These are phyloP conservation scores for Cystoderma amianthinum DNA, from an alignment of 768 basidiomycete species.

Conservation along the genomic window DNA sequence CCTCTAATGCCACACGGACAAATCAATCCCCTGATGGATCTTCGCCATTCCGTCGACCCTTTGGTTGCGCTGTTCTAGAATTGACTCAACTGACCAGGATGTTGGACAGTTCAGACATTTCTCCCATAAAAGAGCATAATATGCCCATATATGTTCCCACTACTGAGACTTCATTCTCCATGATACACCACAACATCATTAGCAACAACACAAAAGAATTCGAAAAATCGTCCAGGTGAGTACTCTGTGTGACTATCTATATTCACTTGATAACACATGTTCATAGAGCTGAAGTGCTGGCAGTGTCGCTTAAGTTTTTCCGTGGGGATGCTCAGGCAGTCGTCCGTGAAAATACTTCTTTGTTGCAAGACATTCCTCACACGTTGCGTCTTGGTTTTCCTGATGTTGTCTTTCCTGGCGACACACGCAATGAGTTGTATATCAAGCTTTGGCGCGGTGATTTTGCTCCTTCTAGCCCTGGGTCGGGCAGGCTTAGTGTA, in stretches of 20 bases:
- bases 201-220: constrained; percentile 70
- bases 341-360: constrained; percentile 75
- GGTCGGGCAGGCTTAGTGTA: constrained; percentile 49
- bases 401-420: constrained; percentile 92
- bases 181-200: constrained; percentile 94
- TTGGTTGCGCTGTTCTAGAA: constrained; percentile 94
- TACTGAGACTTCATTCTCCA: constrained; percentile 83
- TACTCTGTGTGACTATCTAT: not conserved
- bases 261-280: too few species aligned
- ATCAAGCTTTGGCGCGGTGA: constrained; percentile 95
- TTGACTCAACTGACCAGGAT: constrained; percentile 69
- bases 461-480: constrained; percentile 52
- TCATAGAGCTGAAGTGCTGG: constrained; percentile 77
- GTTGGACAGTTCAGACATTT: constrained; percentile 59
- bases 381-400: constrained; percentile 90
- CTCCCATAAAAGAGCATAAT: constrained; percentile 63
- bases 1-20: constrained; percentile 15
- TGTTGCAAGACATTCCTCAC: constrained; percentile 75
- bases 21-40: constrained; percentile 24
- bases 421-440: constrained; percentile 91
- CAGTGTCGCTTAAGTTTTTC: constrained; percentile 81
- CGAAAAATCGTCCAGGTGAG: constrained; percentile 75
- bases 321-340: constrained; percentile 75
- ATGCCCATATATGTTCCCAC: constrained; percentile 86
- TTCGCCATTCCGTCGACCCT: constrained; percentile 71